Base-by-base conservation (phyloP, 768 basidiomycete genomes). In the Daedaleopsis sinensis region DNA sequence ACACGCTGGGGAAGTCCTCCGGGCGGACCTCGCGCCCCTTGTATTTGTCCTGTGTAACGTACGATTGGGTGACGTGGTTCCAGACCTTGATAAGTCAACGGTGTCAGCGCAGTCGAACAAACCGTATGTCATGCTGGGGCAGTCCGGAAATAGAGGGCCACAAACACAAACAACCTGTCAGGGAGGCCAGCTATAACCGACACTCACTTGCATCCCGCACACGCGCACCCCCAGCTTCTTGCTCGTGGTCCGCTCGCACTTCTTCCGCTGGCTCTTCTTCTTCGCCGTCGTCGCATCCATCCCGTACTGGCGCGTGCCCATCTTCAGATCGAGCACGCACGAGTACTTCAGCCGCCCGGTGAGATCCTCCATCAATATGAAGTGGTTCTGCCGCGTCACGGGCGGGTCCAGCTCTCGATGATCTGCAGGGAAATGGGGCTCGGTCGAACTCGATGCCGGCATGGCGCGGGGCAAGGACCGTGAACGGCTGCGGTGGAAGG, bases 221-320 rank as follows among this genome's bases (percentile, higher is more conserved):
- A 98, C 87, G 65, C 97, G 84, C 19, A 96, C 93, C 4, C 97
- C 97, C 48, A 98, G 76, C 15, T 87, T 83, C 66, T 93, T 81
- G 73, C 95, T 98, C 21, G 97, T 98, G 54, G 97, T 98, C 57
- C 90, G 82, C 71, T 97, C 95, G 72, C 97, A 98, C 77, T 99
- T 99, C 77, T 97, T 97, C 57, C 96, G 86, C 78, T 99, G 97
- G 71, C 96, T 98, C 79, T 91, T 95, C 84, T 97, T 98, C 80
- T 99, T 99, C 55, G 86, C 80, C 1, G 88, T 77, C 10, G 90
- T 91, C 24, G 97, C 97, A 67, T 97, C 94, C 78, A 96, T 91
- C 19, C 97, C 97, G 75, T 98, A 98, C 77, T 99, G 97, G 37
- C 97, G 82, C 35, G 96, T 98, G n/a, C 97, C 97, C 97, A 98